Base-by-base conservation (phyloP, 495 filamentous ascomycete species). In the Penicillium turbatum region DNA sequence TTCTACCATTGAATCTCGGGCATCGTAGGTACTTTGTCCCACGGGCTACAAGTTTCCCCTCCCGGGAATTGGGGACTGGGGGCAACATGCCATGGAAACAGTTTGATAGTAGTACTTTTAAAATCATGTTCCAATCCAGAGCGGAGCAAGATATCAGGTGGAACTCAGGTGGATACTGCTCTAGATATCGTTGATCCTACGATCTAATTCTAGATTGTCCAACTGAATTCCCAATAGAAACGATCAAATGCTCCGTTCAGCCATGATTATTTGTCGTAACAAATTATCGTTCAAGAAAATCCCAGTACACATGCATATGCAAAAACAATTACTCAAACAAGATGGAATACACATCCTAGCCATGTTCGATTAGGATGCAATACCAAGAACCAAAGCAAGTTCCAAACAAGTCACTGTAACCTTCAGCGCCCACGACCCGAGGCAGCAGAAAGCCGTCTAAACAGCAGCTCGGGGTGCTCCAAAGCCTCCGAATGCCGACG, bases 401-500 rank as follows among this genome's bases (percentile, higher is more conserved):
- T 24, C 21, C 21, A 34, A 32, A 34, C 6, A 21, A 34, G 15
- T 15, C 0, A 42, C 1, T n/a, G n/a, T n/a, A 7, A 31, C 38
- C 13, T 11, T 41, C 27, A 41, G 32, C 17, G 21, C 38, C 17
- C 38, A 17, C 29, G 19, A 26, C 24, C 9, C 13, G 29, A 27
- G 32, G 17, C 32, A 37, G 34, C 32, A 6, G 32, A 30, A 55
- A 58, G 57, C n/a, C 51, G 21, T 34, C 42, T 54, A 54, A 49
- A 41, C 13, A 61, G 55, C 15, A 30, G 45, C 32, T 65, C 61
- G 27, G 64, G 65, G 52, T 65, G 68, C 41, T 78, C 69, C 53
- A 86, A 69, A 32, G 78, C 71, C 53, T 82, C 81, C 41, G 75
- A 79, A 65, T 88, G 86, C 57, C 80, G 77, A 51, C 74, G 74